Evolutionary conservation across 2,329 filamentous ascomycete genomes (phyloP).

Genomic region (Hypoxylon sp.): DNA sequence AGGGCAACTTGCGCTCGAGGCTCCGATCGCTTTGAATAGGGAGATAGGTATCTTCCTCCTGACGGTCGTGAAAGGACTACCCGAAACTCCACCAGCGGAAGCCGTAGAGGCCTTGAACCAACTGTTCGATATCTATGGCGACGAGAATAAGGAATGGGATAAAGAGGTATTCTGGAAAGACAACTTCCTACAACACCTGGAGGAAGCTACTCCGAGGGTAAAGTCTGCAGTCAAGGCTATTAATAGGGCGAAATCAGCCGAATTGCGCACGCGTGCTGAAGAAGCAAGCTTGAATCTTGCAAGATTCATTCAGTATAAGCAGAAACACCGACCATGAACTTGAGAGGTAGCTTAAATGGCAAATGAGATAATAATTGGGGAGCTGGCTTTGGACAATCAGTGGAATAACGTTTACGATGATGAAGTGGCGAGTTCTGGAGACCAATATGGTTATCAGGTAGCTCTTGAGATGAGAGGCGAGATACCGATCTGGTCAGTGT

Average conservation of each 20-base stretch:
- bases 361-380: slow-evolving; percentile 1
- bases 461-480: not conserved
- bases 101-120: slow-evolving; percentile 74
- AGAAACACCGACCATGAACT: slow-evolving; percentile 62
- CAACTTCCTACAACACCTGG: slow-evolving; percentile 69
- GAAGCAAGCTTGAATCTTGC: slow-evolving; percentile 71
- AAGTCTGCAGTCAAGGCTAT: slow-evolving; percentile 70
- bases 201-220: slow-evolving; percentile 65
- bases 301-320: slow-evolving; percentile 75
- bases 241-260: slow-evolving; percentile 68
- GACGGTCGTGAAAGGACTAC: slow-evolving; percentile 64
- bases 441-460: not conserved
- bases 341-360: not conserved
- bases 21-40: slow-evolving; percentile 66
- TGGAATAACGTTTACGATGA: slow-evolving; percentile 27
- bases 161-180: slow-evolving; percentile 73
- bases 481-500: not conserved
- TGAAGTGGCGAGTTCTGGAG: not conserved
- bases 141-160: slow-evolving; percentile 70
- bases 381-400: not conserved
- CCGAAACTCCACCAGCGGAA: slow-evolving; percentile 67
- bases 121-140: slow-evolving; percentile 75
- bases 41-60: slow-evolving; percentile 74
- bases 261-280: slow-evolving; percentile 70
- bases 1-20: slow-evolving; percentile 70